Conservation (phyloP, 495 filamentous ascomycete genomes). For the Sabuloglossum arenarium region DNA sequence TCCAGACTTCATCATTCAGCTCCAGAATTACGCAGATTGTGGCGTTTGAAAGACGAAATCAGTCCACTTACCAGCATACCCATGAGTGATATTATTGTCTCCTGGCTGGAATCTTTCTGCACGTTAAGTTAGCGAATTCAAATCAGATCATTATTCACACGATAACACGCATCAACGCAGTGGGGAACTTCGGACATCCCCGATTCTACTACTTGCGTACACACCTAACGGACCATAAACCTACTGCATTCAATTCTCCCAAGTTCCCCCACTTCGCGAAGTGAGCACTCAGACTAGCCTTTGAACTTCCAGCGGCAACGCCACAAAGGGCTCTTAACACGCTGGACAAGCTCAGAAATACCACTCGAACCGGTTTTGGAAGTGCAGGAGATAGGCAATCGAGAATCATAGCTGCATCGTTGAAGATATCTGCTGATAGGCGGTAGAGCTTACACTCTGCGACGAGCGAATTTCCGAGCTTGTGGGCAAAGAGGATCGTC, state of each 20-base stretch:
- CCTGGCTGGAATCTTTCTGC: constrained; percentile 84
- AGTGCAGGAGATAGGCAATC: constrained; percentile 63
- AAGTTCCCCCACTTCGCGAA: constrained; percentile 80
- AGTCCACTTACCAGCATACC: constrained; percentile 56
- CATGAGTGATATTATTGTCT: constrained; percentile 77
- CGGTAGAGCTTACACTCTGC: constrained; percentile 91
- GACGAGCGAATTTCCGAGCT: constrained; percentile 68
- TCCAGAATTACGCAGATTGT: too few species aligned
- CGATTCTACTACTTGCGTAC: not conserved
- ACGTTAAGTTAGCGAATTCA: not conserved
- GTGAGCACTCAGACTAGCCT: constrained; percentile 79
- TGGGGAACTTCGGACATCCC: not conserved
- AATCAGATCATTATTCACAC: too few species aligned
- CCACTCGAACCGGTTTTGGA: constrained; percentile 42
- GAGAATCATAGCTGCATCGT: constrained; percentile 74
- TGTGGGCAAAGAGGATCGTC: constrained; percentile 79
- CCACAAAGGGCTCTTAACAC: constrained; percentile 69
- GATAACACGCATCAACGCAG: too few species aligned
- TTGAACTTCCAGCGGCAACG: constrained; percentile 71
- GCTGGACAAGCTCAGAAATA: constrained; percentile 53
- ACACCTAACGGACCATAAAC: constrained; percentile 9
- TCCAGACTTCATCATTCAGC: too few species aligned
- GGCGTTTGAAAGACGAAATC: not conserved
- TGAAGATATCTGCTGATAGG: constrained; percentile 77
- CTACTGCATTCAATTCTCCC: constrained; percentile 75